These are phyloP conservation scores for Mesembryanthemum crystallinum DNA, from an alignment of 148 eudicot genomes.

Conservation along the genomic window DNA sequence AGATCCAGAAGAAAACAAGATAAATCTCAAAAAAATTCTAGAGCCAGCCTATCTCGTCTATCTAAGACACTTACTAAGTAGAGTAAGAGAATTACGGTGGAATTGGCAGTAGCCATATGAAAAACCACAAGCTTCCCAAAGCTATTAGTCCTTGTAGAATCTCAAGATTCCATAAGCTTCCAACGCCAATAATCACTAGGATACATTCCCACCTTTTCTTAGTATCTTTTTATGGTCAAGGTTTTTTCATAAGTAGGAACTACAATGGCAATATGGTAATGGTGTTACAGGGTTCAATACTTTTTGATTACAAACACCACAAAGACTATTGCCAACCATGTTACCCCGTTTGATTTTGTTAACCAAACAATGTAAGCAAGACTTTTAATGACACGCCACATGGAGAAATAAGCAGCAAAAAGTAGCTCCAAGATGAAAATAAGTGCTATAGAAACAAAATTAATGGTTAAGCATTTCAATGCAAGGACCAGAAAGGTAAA, in stretches of 20 bases:
- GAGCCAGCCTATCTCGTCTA: too few species aligned
- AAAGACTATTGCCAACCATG: background rate
- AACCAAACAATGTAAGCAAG: background rate
- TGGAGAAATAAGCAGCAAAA: background rate
- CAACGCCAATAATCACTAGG: background rate
- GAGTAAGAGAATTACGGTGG: background rate
- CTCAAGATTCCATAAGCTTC: background rate
- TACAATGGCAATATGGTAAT: background rate
- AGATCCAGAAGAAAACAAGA: too few species aligned
- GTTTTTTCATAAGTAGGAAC: background rate
- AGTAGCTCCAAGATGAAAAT: background rate
- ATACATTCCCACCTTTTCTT: too few species aligned
- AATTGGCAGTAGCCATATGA: background rate
- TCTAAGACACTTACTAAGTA: background rate
- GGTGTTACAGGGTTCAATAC: background rate
- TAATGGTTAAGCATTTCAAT: background rate
- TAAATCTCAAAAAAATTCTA: too few species aligned
- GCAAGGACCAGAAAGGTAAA: background rate
- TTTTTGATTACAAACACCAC: background rate
- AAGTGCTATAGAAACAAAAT: background rate
- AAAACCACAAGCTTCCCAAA: conserved; percentile 12
- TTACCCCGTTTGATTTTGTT: background rate
- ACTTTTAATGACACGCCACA: background rate
- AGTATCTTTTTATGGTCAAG: background rate
- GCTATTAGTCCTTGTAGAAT: background rate